A percentile compares a stretch with the other conserved stretches of the same genome.
These are phyloP conservation scores for Pezicula neosporulosa DNA, from an alignment of 2,329 filamentous ascomycete species.

Conservation along the genomic window DNA sequence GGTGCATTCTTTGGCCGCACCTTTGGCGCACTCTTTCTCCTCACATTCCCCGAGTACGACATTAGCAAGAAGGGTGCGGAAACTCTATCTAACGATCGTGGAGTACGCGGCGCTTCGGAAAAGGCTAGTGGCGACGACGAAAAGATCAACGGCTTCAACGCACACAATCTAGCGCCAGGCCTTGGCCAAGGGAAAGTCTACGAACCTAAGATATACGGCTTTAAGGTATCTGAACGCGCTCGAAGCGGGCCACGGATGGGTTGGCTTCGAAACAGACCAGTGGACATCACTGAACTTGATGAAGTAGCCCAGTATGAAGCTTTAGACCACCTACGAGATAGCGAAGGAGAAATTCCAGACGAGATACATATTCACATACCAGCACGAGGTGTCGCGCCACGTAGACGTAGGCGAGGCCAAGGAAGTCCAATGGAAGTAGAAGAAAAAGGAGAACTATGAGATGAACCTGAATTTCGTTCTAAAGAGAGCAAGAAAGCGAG, in stretches of 20 bases:
- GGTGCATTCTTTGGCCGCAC: constrained; percentile 98
- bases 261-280: constrained; percentile 85
- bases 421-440: too few species aligned
- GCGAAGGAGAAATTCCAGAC: constrained; percentile 48
- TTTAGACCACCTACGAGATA: constrained; percentile 51
- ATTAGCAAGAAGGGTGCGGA: constrained; percentile 69
- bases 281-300: constrained; percentile 77
- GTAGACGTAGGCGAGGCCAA: too few species aligned
- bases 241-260: constrained; percentile 93
- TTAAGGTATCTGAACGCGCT: constrained; percentile 87
- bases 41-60: constrained; percentile 96
- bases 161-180: constrained; percentile 83
- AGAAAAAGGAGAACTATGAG: too few species aligned
- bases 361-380: constrained; percentile 2
- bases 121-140: constrained; percentile 40
- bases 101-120: constrained; percentile 29
- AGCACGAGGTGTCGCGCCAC: too few species aligned
- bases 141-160: constrained; percentile 81
- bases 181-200: constrained; percentile 82
- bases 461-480: too few species aligned
- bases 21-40: constrained; percentile 94
- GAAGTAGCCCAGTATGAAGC: constrained; percentile 58
- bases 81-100: constrained; percentile 39
- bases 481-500: too few species aligned
- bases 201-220: constrained; percentile 94